A percentile compares a stretch with the other conserved stretches of the same genome.
phyloP scores from a whole-genome alignment of 1,284 basidiomycete species.

The Grifola frondosa region DNA sequence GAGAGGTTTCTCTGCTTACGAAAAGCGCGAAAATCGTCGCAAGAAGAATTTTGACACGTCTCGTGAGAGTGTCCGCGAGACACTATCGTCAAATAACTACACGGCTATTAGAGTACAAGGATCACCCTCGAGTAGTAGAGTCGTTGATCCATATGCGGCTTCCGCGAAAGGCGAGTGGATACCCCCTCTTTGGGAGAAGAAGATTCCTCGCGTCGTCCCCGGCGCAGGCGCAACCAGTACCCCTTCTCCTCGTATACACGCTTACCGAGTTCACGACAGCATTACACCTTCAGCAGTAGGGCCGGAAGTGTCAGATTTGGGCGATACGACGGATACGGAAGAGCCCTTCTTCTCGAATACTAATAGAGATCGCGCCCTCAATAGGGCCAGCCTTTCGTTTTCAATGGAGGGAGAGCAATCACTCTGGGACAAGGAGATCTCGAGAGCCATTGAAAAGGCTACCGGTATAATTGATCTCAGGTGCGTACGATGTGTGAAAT shows the following conservation, averaged over 20 bases:
- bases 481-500: slow-evolving; percentile 12
- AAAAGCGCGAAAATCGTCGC: too few relatives aligned
- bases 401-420: slow-evolving; percentile 13
- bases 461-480: slow-evolving; percentile 21
- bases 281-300: slow-evolving; percentile 6
- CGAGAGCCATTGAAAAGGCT: slow-evolving; percentile 20
- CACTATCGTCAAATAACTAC: not conserved
- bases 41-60: too few relatives aligned
- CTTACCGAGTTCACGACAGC: not conserved
- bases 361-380: slow-evolving; percentile 6
- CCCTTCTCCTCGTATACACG: slow-evolving; percentile 6
- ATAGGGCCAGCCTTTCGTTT: not conserved
- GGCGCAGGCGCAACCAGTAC: slow-evolving; percentile 10
- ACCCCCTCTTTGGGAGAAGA: slow-evolving; percentile 23
- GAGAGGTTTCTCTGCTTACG: slow-evolving; percentile 24
- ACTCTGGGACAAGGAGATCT: slow-evolving; percentile 21
- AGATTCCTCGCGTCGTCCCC: slow-evolving; percentile 8
- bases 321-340: slow-evolving; percentile 2
- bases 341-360: slow-evolving; percentile 11
- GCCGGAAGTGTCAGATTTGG: not conserved
- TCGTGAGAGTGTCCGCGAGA: not conserved
- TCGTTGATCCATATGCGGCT: slow-evolving; percentile 20
- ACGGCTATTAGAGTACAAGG: slow-evolving; percentile 1
- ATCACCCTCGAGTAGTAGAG: slow-evolving; percentile 6
- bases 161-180: slow-evolving; percentile 21